phyloP scores from a whole-genome alignment of 495 filamentous ascomycete genomes.

The Penicillium mononematosum region DNA sequence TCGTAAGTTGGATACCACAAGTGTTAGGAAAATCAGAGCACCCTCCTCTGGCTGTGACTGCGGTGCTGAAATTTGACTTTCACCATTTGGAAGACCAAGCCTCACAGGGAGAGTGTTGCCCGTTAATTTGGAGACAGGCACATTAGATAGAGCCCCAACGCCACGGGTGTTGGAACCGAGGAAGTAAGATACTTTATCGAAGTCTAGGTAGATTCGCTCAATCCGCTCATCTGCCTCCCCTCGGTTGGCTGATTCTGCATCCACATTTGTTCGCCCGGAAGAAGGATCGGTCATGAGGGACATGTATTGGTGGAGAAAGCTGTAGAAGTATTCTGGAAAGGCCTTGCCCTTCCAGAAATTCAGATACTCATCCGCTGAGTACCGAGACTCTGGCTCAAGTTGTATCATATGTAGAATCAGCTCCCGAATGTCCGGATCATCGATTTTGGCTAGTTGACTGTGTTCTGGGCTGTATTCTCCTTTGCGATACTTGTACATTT shows the following conservation, averaged over 20 bases:
- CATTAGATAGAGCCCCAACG: slow-evolving; percentile 24
- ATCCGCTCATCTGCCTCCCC: slow-evolving; percentile 90
- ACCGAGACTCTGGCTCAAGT: slow-evolving; percentile 82
- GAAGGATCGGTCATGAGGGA: slow-evolving; percentile 92
- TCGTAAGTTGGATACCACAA: slow-evolving; percentile 83
- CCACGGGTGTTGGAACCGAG: slow-evolving; percentile 52
- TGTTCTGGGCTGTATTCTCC: slow-evolving; percentile 88
- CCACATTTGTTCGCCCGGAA: slow-evolving; percentile 65
- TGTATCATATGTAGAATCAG: slow-evolving; percentile 95
- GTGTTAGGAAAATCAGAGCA: slow-evolving; percentile 84
- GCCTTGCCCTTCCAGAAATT: slow-evolving; percentile 88
- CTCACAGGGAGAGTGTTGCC: slow-evolving; percentile 67
- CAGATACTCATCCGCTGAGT: slow-evolving; percentile 92
- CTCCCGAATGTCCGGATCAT: slow-evolving; percentile 80
- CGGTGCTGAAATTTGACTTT: slow-evolving; percentile 52
- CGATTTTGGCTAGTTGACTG: slow-evolving; percentile 77
- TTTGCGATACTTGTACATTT: slow-evolving; percentile 90
- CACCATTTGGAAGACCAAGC: slow-evolving; percentile 83
- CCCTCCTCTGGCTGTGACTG: slow-evolving; percentile 67
- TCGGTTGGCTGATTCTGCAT: slow-evolving; percentile 61
- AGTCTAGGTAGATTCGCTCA: slow-evolving; percentile 86
- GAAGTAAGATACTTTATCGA: slow-evolving; percentile 96
- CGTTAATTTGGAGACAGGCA: slow-evolving; percentile 29
- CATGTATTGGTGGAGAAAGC: slow-evolving; percentile 96
- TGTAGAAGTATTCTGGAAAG: slow-evolving; percentile 95